Conservation (phyloP, 306 rosid species). For the Senna tora region DNA sequence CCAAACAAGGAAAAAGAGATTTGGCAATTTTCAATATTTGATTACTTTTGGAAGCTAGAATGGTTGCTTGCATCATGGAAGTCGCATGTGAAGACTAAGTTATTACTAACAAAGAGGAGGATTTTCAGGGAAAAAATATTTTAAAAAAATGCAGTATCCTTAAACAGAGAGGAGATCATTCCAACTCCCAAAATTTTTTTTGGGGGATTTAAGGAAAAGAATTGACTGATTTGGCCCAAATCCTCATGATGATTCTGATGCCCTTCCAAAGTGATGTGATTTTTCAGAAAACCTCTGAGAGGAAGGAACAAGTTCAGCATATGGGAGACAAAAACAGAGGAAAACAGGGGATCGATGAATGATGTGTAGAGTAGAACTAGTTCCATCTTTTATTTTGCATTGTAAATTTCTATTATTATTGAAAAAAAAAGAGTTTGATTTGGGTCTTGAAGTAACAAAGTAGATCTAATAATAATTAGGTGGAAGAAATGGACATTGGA, state of each 20-base stretch:
- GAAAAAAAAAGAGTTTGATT: slow-evolving; percentile 20
- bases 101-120: slow-evolving; percentile 40
- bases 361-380: slow-evolving; percentile 34
- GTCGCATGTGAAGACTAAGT: slow-evolving; percentile 31
- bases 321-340: slow-evolving; percentile 50
- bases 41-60: slow-evolving; percentile 43
- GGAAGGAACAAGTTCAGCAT: slow-evolving; percentile 33
- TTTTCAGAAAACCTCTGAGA: slow-evolving; percentile 36
- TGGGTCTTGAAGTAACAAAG: slow-evolving; percentile 36
- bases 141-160: slow-evolving; percentile 23
- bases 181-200: slow-evolving; percentile 37
- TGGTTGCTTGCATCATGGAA: slow-evolving; percentile 26
- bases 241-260: slow-evolving; percentile 42
- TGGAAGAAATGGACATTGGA: slow-evolving; percentile 35
- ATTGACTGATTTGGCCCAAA: slow-evolving; percentile 43
- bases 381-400: slow-evolving; percentile 30
- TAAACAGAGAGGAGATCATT: slow-evolving; percentile 36
- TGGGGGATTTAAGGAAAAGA: slow-evolving; percentile 43
- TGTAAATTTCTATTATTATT: slow-evolving; percentile 44
- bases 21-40: slow-evolving; percentile 36
- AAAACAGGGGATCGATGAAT: slow-evolving; percentile 59
- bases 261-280: slow-evolving; percentile 43
- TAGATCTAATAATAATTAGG: slow-evolving; percentile 38
- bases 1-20: slow-evolving; percentile 14
- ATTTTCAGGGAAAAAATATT: slow-evolving; percentile 22